Base-by-base conservation (phyloP, 306 rosid genomes). In the Inga oerstediana region DNA sequence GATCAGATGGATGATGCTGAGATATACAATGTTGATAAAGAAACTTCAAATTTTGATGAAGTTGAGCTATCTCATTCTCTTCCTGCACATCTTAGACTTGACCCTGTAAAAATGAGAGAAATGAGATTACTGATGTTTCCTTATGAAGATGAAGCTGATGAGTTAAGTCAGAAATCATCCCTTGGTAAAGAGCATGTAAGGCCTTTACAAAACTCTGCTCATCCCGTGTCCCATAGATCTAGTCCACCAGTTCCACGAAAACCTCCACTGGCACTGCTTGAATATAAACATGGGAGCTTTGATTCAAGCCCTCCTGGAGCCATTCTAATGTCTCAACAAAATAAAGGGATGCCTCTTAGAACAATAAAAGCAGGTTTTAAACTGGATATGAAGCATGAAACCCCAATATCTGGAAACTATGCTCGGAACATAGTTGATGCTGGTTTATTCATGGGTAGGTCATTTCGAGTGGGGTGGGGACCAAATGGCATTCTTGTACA, bases 381-480 rank as follows among this genome's bases (percentile, higher is more conserved):
- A 83, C 88, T 96, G 74, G 98, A 94, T 77, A 92, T 90, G 78
- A 87, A 78, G 78, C 89, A 77, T 82, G 97, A 92, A 88, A 96
- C 97, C 61, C 94, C 89, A 76, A 87, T 92, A 80, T 83, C 91
- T 43, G 83, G 70, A 85, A 82, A 79, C 80, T 90, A 90, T 86
- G 92, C 94, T 81, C 66, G 70, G 80, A 92, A 90, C 82, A 84
- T 94, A 80, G 97, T 94, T n/a, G 99, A 96, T 91, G 99, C 97
- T 69, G 98, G 97, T 82, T 85, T 96, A 77, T 92, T 96, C 75
- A 94, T 96, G 99, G 97, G 99, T 72, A 91, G 91, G 85, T 96
- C 99, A 73, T 96, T 96, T 86, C 94, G 98, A 27, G 93, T 96
- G 64, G 99, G 98, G 24, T 96, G 99, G 99, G 99, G 99, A 58